Evolutionary conservation across 257 asterid species (phyloP).

Genomic region (Solanum stenotomum): DNA sequence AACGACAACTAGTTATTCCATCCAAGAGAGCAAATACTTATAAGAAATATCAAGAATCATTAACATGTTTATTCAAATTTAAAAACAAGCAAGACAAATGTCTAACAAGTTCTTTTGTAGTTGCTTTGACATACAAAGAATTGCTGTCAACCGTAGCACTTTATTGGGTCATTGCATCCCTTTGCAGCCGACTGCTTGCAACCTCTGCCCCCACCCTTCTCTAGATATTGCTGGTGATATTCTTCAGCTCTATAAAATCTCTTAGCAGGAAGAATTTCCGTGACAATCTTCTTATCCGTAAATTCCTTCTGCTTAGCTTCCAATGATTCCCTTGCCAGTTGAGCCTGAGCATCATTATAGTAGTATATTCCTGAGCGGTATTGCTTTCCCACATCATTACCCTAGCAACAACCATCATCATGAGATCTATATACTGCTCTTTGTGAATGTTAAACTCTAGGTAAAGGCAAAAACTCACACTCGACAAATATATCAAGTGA

Average conservation of each 20-base stretch:
- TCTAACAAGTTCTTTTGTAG: not conserved
- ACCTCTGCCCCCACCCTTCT: slow-evolving; percentile 85
- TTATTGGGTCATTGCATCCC: slow-evolving; percentile 89
- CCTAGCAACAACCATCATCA: slow-evolving; percentile 30
- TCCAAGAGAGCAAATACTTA: not conserved
- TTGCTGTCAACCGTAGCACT: slow-evolving; percentile 64
- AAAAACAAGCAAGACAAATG: not conserved
- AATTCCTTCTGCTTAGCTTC: slow-evolving; percentile 65
- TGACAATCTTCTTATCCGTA: slow-evolving; percentile 48
- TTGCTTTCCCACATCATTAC: slow-evolving; percentile 86
- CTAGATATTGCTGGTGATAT: slow-evolving; percentile 95
- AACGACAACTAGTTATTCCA: not conserved
- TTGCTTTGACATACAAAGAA: not conserved
- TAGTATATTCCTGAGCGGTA: slow-evolving; percentile 90
- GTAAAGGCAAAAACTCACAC: not conserved
- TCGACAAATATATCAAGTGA: not conserved
- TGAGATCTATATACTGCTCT: not conserved
- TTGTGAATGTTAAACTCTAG: not conserved
- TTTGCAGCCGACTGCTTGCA: slow-evolving; percentile 59
- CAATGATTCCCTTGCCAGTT: slow-evolving; percentile 55
- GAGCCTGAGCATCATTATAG: slow-evolving; percentile 84
- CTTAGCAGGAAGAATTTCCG: slow-evolving; percentile 88
- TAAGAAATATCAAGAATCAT: not conserved
- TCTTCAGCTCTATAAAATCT: slow-evolving; percentile 91
- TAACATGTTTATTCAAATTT: not conserved